Evolutionary conservation across 331 rosid genomes (phyloP), one percentile per base, ranked within the genome.

Genomic region (Malus hybrid): DNA sequence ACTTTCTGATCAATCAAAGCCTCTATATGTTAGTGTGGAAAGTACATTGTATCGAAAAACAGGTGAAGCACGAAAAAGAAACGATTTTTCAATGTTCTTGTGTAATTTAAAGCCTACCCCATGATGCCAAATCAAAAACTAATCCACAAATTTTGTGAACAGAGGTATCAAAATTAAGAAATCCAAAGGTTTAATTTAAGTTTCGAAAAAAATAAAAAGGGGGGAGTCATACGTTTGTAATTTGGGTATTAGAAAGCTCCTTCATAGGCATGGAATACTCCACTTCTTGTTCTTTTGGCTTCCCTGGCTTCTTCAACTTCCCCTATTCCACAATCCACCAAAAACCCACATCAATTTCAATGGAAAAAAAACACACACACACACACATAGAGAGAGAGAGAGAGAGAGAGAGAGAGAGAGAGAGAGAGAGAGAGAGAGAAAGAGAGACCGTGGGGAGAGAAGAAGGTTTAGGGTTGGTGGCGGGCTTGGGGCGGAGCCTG

Each of bases 231-330:
- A 76, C 84, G 24, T 63, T 56, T 48, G 76, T 80, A 44, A 64
- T 61, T 62, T 75, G 79, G 30, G 56, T 63, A 63, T 71, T 70
- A 9, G 80, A 65, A 56, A 70, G 78, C 77, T 69, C 73, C 65
- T 71, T 75, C 84, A 55, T 32, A 24, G 57, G 72, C 61, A 16
- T 70, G 26, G 69, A 71, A 70, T 53, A n/a, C 32, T 71, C 65
- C n/a, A 55, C 69, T 63, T 56, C 78, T 34, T 57, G 68, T 56
- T 73, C 82, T 29, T 73, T 79, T 14, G 63, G 53, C 65, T 36
- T 66, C 53, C 14, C 63, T 20, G 75, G 48, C 71, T 77, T 77
- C 65, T 77, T 77, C 50, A n/a, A 2, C 64, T 61, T 56, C 2
- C 20, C 66, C 56, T 68, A 56, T 34, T 26, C n/a, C 32, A 58